phyloP scores from a whole-genome alignment of 2,329 filamentous ascomycete species.

The Aspergillus carbonarius region DNA sequence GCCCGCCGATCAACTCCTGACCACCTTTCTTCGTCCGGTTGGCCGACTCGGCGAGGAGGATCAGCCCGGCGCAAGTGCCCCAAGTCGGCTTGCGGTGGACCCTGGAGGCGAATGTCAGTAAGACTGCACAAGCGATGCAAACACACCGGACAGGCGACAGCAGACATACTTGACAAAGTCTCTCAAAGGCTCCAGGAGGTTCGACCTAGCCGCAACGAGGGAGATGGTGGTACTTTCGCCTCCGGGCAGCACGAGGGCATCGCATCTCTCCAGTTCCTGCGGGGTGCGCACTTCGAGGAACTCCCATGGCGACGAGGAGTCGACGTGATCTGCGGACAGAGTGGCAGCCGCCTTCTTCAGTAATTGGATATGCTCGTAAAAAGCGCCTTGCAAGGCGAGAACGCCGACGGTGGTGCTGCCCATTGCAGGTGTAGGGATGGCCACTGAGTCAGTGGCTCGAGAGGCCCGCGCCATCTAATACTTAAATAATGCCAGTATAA shows the following conservation, averaged over 20 bases:
- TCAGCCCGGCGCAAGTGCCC: conserved; percentile 95
- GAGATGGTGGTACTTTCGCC: conserved; percentile 95
- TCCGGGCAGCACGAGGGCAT: conserved; percentile 85
- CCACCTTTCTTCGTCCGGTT: conserved; percentile 87
- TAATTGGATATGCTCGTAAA: conserved; percentile 80
- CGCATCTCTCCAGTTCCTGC: conserved; percentile 68
- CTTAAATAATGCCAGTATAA: background rate
- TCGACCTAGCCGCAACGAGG: conserved; percentile 77
- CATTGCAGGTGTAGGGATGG: conserved; percentile 19
- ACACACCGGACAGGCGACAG: background rate
- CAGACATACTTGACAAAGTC: conserved; percentile 83
- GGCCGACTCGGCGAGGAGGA: conserved; percentile 82
- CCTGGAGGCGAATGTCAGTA: conserved; percentile 45
- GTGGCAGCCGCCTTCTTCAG: conserved; percentile 66
- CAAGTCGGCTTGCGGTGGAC: conserved; percentile 77
- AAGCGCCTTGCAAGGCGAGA: conserved; percentile 84
- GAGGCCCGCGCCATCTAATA: background rate
- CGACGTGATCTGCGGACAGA: conserved; percentile 33
- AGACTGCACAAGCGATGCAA: conserved; percentile 11
- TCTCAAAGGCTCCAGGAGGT: conserved; percentile 77
- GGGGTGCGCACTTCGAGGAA: conserved; percentile 80
- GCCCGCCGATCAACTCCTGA: conserved; percentile 87
- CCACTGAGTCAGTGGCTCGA: background rate
- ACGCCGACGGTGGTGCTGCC: conserved; percentile 57
- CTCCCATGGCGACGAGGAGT: conserved; percentile 45